Evolutionary conservation across 768 basidiomycete genomes (phyloP).

Genomic region (Boletus sp.): DNA sequence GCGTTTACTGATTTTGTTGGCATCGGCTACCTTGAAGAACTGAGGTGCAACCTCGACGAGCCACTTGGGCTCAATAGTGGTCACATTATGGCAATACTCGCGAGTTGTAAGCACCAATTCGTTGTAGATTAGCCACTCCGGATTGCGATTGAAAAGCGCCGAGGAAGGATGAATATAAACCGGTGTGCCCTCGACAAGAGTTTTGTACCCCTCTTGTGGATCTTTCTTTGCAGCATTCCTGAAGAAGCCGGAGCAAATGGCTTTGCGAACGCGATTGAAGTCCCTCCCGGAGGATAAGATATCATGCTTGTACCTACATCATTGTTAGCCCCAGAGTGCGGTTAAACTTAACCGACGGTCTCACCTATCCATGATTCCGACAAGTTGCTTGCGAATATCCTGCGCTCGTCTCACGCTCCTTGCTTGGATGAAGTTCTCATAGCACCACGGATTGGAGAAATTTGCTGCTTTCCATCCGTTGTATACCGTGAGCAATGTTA

Average conservation of each 20-base stretch:
- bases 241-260: constrained; percentile 98
- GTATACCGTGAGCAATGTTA: constrained; percentile 91
- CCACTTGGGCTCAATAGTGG: constrained; percentile 97
- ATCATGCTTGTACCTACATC: constrained; percentile 88
- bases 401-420: constrained; percentile 96
- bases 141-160: constrained; percentile 93
- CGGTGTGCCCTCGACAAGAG: constrained; percentile 95
- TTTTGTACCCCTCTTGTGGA: constrained; percentile 97
- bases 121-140: constrained; percentile 96
- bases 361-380: constrained; percentile 98
- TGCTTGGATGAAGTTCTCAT: constrained; percentile 98
- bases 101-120: constrained; percentile 96
- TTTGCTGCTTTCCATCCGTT: constrained; percentile 98
- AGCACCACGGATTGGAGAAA: constrained; percentile 99
- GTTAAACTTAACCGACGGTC: constrained; percentile 21
- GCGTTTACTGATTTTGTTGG: constrained; percentile 95
- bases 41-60: constrained; percentile 96
- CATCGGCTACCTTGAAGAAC: constrained; percentile 98
- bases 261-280: constrained; percentile 89
- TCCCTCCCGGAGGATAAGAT: constrained; percentile 90
- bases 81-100: constrained; percentile 91
- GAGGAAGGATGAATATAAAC: constrained; percentile 99
- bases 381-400: constrained; percentile 94
- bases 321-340: constrained; percentile 1
- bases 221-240: constrained; percentile 98